phyloP scores from a whole-genome alignment of 345 rosid species.

The Geranium rotundifolium region DNA sequence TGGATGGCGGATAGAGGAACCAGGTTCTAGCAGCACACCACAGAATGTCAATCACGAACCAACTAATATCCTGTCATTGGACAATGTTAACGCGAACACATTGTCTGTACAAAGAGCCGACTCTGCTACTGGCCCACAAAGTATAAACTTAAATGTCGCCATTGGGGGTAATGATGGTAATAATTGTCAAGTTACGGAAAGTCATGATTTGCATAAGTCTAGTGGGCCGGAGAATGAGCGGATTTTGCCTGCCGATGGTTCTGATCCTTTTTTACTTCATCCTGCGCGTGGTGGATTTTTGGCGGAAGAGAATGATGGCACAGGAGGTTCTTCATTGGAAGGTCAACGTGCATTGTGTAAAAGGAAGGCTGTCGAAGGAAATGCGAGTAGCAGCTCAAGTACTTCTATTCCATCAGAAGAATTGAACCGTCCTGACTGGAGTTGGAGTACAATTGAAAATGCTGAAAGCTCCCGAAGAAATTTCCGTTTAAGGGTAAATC shows the following conservation, averaged over 20 bases:
- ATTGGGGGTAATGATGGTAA: conserved; percentile 8
- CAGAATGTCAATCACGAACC: conserved; percentile 26
- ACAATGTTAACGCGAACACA: conserved; percentile 27
- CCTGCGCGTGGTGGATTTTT: conserved; percentile 31
- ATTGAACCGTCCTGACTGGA: conserved; percentile 12
- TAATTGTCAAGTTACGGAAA: too few relatives aligned
- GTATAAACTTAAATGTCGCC: conserved; percentile 52
- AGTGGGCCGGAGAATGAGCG: too few relatives aligned
- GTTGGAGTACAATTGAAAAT: conserved; percentile 15
- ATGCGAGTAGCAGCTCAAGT: conserved; percentile 9
- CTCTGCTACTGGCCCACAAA: conserved; percentile 22
- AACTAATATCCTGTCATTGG: conserved; percentile 15
- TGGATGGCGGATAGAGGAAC: conserved; percentile 39
- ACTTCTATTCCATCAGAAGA: conserved; percentile 31
- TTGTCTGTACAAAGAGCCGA: conserved; percentile 32
- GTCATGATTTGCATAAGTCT: too few relatives aligned
- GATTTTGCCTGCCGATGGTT: conserved; percentile 16
- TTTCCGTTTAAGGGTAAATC: conserved; percentile 38
- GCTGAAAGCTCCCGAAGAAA: conserved; percentile 45
- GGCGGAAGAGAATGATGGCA: conserved; percentile 25
- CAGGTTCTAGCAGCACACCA: conserved; percentile 36
- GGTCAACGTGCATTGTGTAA: conserved; percentile 55
- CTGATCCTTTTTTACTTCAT: conserved; percentile 20
- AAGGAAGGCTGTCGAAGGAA: conserved; percentile 60
- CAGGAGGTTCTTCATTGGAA: conserved; percentile 39